Evolutionary conservation across 2,329 filamentous ascomycete genomes (phyloP).

Genomic region (Nothophaeocryptopus gaeumannii): DNA sequence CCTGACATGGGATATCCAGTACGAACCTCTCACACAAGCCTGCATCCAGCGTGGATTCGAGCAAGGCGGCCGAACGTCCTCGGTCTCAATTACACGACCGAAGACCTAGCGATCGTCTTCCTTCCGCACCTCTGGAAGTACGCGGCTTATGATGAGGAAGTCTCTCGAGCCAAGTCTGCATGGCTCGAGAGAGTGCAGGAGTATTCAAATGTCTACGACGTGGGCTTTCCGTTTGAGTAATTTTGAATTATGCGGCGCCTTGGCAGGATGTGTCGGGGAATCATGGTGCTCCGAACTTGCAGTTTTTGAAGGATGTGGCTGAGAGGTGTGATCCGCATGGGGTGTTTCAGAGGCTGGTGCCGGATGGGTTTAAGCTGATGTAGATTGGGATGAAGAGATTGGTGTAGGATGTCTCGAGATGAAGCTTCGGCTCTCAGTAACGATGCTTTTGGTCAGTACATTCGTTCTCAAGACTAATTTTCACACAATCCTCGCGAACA

Average conservation of each 20-base stretch:
- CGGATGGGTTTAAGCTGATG: constrained; percentile 13
- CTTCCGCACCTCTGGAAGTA: constrained; percentile 9
- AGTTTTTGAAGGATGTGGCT: constrained; percentile 7
- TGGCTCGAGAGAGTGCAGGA: constrained; percentile 8
- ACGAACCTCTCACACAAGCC: constrained; percentile 7
- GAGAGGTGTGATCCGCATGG: constrained; percentile 18
- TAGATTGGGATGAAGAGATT: too few species aligned
- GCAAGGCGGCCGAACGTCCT: constrained; percentile 6
- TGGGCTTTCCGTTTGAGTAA: constrained; percentile 7
- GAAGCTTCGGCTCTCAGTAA: too few species aligned
- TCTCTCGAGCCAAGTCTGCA: background rate
- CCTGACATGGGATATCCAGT: constrained; percentile 12
- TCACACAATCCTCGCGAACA: too few species aligned
- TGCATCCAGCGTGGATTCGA: constrained; percentile 4
- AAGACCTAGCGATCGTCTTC: constrained; percentile 13
- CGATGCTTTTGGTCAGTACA: too few species aligned
- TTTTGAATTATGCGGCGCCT: constrained; percentile 7
- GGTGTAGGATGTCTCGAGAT: too few species aligned
- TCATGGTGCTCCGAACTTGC: constrained; percentile 12
- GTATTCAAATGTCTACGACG: constrained; percentile 9
- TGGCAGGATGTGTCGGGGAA: constrained; percentile 14
- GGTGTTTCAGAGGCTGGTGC: constrained; percentile 12
- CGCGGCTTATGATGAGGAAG: constrained; percentile 2
- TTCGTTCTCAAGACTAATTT: too few species aligned
- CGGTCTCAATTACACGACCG: constrained; percentile 15